Conservation (phyloP, 371 early-diverging fungal species). For the Circinella minor region DNA sequence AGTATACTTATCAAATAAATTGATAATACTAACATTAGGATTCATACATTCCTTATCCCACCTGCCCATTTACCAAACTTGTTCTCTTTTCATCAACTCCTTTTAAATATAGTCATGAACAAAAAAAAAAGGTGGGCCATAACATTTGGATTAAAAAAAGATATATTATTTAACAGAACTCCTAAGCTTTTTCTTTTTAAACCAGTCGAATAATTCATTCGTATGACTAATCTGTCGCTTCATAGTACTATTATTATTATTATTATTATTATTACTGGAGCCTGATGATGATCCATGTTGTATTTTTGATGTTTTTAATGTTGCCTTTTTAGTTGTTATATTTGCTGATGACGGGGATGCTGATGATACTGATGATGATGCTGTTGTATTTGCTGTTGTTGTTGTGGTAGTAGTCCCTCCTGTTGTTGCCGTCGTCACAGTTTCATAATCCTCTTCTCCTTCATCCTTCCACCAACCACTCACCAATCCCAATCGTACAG, state of each 20-base stretch:
- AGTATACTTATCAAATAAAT: too few species aligned
- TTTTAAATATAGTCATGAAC: neutral
- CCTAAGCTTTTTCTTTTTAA: conserved; percentile 17
- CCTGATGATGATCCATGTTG: neutral
- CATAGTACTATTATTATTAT: neutral
- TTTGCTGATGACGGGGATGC: neutral
- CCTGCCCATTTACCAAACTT: too few species aligned
- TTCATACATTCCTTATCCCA: too few species aligned
- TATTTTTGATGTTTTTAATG: neutral
- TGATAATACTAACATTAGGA: too few species aligned
- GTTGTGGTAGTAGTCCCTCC: neutral
- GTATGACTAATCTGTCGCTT: conserved; percentile 13
- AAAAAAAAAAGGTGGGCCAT: neutral
- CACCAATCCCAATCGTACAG: conserved; percentile 41
- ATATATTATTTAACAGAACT: conserved; percentile 3
- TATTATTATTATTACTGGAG: too few species aligned
- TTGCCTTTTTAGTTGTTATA: neutral
- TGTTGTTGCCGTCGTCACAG: neutral
- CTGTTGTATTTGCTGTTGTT: neutral
- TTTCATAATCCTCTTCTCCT: conserved; percentile 17
- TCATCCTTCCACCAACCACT: conserved; percentile 45
- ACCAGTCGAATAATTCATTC: conserved; percentile 16
- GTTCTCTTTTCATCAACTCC: too few species aligned
- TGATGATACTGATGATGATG: neutral
- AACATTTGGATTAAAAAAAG: conserved; percentile 1